Percentiles rank a stretch among this genome's conserved stretches.
phyloP scores from a whole-genome alignment of 345 rosid genomes.

The Mercurialis annua region DNA sequence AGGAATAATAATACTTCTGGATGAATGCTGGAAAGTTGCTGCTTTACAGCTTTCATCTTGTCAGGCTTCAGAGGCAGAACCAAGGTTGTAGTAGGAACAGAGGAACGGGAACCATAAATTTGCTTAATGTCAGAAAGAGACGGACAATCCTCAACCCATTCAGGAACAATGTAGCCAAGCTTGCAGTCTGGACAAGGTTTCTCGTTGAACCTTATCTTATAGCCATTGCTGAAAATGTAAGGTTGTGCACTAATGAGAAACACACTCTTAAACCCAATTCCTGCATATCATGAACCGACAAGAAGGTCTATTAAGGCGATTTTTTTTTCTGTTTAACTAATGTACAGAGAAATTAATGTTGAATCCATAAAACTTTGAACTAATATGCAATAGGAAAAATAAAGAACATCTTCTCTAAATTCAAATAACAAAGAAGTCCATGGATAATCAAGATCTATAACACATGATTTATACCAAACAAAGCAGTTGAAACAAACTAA shows the following conservation, averaged over 20 bases:
- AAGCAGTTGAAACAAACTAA: no score
- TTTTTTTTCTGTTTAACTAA: no score
- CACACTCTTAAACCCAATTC: slow-evolving; percentile 25
- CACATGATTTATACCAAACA: no score
- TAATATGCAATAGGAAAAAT: no score
- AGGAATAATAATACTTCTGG: slow-evolving; percentile 70
- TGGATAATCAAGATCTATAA: no score
- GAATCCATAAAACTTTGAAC: no score
- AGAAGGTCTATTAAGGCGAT: neutral
- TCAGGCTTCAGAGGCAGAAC: slow-evolving; percentile 64
- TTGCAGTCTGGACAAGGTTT: slow-evolving; percentile 57
- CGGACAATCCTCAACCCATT: slow-evolving; percentile 68
- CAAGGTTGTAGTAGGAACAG: slow-evolving; percentile 54
- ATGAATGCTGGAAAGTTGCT: slow-evolving; percentile 60
- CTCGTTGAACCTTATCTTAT: slow-evolving; percentile 58
- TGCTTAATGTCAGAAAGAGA: slow-evolving; percentile 39
- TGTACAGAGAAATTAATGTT: no score
- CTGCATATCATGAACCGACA: slow-evolving; percentile 2
- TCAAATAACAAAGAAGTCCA: no score
- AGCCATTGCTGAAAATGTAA: slow-evolving; percentile 25
- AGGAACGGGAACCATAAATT: slow-evolving; percentile 44
- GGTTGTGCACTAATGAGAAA: slow-evolving; percentile 15
- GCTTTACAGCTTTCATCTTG: slow-evolving; percentile 61
- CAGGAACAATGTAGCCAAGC: slow-evolving; percentile 72
- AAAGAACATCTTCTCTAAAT: no score